Base-by-base conservation (phyloP, 306 rosid species). In the Dryas drummondii region DNA sequence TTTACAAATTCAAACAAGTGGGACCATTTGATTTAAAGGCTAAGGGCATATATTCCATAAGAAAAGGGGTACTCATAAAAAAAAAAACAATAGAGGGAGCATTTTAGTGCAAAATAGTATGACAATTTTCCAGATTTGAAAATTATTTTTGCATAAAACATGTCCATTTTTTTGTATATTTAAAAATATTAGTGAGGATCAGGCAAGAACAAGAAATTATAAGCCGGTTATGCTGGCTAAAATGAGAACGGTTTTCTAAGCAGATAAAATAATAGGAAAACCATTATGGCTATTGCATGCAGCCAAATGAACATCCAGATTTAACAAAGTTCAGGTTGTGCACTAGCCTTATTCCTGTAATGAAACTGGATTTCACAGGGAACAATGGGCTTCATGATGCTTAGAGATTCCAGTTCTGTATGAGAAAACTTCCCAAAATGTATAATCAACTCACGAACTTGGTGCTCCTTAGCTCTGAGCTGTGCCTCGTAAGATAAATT, bases 341-440 rank as follows among this genome's bases (percentile, higher is more conserved):
- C 56, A 74, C 89, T 45, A 66, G 88, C 98, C 98, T 94, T 94
- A 73, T 94, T 94, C 80, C 97, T 94, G 75, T 94, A 94, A 64
- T 90, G 93, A 81, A 91, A 94, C 78, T 94, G 98, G 81, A 88
- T 88, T 74, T 90, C 88, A 68, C 98, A 91, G 15, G 93, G 87
- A 70, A 90, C 91, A 80, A 94, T 88, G 47, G 93, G 88, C 82
- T 88, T 91, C 88, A 87, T 74, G 80, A 90, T 71, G 52, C 73
- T 74, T 5, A 53, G 58, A 49, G 66, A 80, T 70, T 94, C 94
- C 58, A 94, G 76, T 40, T 88, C 89, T 58, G 78, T 42, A 1
- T 40, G 66, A 50, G 91, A 78, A 85, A 94, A 89, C 74, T 59
- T 88, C 50, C 96, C 98, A 6, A 94, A 92, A 49, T 91, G 91